Conservation (phyloP, 768 basidiomycete genomes). For the Lyophyllum semitale region DNA sequence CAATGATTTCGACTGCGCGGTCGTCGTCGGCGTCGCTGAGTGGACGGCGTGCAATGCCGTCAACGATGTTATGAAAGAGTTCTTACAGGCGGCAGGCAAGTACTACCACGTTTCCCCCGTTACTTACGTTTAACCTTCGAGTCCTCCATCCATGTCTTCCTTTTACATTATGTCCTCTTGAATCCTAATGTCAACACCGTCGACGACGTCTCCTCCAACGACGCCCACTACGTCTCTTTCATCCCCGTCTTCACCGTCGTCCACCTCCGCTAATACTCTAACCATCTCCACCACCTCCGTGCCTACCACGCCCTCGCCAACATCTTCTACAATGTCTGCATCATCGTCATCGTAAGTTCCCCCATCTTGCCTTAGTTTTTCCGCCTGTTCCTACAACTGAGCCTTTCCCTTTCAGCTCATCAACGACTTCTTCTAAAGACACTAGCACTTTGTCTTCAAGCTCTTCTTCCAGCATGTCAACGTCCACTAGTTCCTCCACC, state of each 20-base stretch:
- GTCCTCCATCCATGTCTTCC: conserved; percentile 13
- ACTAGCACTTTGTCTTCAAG: conserved; percentile 7
- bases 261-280: conserved; percentile 17
- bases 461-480: conserved; percentile 18
- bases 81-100: conserved; percentile 4
- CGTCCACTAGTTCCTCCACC: conserved; percentile 14
- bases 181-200: conserved; percentile 15
- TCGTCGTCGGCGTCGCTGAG: background rate
- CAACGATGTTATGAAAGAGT: conserved; percentile 32
- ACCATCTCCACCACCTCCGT: conserved; percentile 15
- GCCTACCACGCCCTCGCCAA: conserved; percentile 5
- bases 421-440: background rate
- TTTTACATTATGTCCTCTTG: conserved; percentile 10
- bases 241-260: conserved; percentile 19
- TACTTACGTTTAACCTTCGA: conserved; percentile 12
- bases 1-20: conserved; percentile 37
- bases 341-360: conserved; percentile 11
- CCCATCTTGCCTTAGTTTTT: background rate
- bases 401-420: background rate
- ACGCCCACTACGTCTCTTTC: conserved; percentile 17
- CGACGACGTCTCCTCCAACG: conserved; percentile 11
- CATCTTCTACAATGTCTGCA: conserved; percentile 13
- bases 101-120: conserved; percentile 13
- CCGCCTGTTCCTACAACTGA: background rate
- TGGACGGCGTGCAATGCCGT: background rate